Conservation (phyloP, 805 yeast species). For the Candida wancherniae region DNA sequence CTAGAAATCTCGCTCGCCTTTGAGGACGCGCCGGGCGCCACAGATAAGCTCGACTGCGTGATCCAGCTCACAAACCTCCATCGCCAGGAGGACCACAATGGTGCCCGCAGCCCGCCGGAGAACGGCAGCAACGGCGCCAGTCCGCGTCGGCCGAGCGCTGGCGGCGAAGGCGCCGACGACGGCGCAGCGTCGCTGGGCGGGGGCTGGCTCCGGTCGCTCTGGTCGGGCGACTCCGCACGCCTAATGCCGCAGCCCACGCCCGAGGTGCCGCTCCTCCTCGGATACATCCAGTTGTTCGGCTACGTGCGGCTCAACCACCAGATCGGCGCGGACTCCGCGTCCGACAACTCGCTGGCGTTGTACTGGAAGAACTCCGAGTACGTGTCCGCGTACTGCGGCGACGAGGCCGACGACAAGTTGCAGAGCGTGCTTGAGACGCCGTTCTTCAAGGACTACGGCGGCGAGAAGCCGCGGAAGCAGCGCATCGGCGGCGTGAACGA, state of each 20-base stretch:
- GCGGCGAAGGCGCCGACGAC: no score
- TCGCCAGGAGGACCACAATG: not conserved
- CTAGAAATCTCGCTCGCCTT: constrained; percentile 8
- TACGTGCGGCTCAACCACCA: constrained; percentile 35
- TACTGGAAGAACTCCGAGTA: constrained; percentile 40
- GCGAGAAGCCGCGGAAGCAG: constrained; percentile 13
- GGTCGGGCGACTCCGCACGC: constrained; percentile 6
- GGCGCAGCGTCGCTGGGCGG: not conserved
- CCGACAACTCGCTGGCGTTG: constrained; percentile 12
- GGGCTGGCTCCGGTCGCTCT: constrained; percentile 12
- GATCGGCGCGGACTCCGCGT: constrained; percentile 19
- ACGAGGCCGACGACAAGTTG: constrained; percentile 21
- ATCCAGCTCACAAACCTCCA: constrained; percentile 8
- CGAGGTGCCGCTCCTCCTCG: constrained; percentile 24
- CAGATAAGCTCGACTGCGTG: constrained; percentile 9
- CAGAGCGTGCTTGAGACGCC: constrained; percentile 21
- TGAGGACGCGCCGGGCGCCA: constrained; percentile 4
- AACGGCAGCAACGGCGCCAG: no score
- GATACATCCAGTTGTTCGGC: constrained; percentile 38
- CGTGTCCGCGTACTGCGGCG: constrained; percentile 21
- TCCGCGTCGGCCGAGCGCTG: no score
- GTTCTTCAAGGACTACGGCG: constrained; percentile 17
- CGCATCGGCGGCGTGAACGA: constrained; percentile 35
- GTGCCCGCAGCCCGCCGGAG: no score
- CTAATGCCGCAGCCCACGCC: constrained; percentile 1